phyloP scores from a whole-genome alignment of 1,139 yeast species.

The Suzukiozyma palmioleophila region DNA sequence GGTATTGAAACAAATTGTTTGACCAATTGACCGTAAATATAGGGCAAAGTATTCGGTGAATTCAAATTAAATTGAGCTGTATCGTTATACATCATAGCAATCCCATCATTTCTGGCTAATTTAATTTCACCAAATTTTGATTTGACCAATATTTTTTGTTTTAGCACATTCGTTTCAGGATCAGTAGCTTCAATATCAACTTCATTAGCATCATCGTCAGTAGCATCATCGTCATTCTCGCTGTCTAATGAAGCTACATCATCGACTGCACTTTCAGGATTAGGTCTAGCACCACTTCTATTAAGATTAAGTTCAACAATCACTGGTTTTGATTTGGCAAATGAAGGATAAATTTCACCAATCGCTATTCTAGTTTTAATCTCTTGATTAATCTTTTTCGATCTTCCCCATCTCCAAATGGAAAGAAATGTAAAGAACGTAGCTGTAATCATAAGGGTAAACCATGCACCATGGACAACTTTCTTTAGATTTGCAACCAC shows the following conservation, averaged over 20 bases:
- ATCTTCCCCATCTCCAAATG: slow-evolving; percentile 48
- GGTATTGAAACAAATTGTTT: slow-evolving; percentile 40
- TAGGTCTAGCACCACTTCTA: slow-evolving; percentile 3
- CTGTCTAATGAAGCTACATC: slow-evolving; percentile 2
- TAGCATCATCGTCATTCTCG: slow-evolving; percentile 4
- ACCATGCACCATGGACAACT: slow-evolving; percentile 58
- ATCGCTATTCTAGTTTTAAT: slow-evolving; percentile 25
- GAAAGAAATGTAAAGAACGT: slow-evolving; percentile 26
- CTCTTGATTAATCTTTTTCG: slow-evolving; percentile 36
- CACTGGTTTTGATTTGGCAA: slow-evolving; percentile 15
- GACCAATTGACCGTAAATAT: slow-evolving; percentile 31
- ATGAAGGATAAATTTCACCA: slow-evolving; percentile 22
- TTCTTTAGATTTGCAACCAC: slow-evolving; percentile 47
- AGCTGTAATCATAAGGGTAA: slow-evolving; percentile 43
- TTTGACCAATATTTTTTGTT: slow-evolving; percentile 9
- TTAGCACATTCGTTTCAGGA: neutral
- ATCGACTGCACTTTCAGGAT: slow-evolving; percentile 3
- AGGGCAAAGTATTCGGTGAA: slow-evolving; percentile 42
- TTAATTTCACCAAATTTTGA: slow-evolving; percentile 19
- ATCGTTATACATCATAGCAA: slow-evolving; percentile 40
- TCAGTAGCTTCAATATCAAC: slow-evolving; percentile 1
- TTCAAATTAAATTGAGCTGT: slow-evolving; percentile 25
- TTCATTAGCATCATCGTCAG: neutral
- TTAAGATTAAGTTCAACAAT: slow-evolving; percentile 19
- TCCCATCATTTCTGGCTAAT: slow-evolving; percentile 27